phyloP scores from a whole-genome alignment of 1,284 basidiomycete species.

The Tilletia caries region DNA sequence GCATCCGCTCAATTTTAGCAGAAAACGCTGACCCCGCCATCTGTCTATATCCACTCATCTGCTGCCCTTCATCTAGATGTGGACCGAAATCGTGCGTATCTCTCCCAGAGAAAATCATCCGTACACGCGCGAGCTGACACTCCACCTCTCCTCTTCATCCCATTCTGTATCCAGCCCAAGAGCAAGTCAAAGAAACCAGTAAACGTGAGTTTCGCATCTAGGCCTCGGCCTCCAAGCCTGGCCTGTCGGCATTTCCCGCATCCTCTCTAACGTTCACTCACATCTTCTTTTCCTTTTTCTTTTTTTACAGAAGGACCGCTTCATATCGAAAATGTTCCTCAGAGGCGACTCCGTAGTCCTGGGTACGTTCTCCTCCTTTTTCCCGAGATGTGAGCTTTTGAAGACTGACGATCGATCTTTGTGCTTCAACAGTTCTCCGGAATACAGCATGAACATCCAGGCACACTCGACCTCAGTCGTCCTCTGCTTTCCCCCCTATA shows the following conservation, averaged over 20 bases:
- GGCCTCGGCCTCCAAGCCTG: background rate
- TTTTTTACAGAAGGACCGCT: constrained; percentile 64
- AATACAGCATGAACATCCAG: constrained; percentile 16
- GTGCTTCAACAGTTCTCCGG: constrained; percentile 11
- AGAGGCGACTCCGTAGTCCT: constrained; percentile 53
- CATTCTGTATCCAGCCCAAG: constrained; percentile 75
- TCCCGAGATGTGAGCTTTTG: background rate
- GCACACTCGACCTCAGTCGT: background rate
- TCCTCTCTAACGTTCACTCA: no score
- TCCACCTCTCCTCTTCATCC: background rate
- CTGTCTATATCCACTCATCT: no score
- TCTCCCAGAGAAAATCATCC: background rate
- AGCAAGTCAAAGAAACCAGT: constrained; percentile 98
- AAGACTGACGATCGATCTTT: background rate
- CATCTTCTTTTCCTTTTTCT: background rate
- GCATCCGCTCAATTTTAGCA: background rate
- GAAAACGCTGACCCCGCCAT: no score
- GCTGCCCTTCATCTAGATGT: constrained; percentile 69
- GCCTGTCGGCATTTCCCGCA: no score
- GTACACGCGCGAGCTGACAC: background rate
- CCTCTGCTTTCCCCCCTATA: background rate
- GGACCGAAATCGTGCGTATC: constrained; percentile 72
- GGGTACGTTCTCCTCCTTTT: constrained; percentile 9
- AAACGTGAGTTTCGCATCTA: constrained; percentile 59
- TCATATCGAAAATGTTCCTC: constrained; percentile 94